Conservation (phyloP, 768 basidiomycete species). For the Suillus tomentosus region DNA sequence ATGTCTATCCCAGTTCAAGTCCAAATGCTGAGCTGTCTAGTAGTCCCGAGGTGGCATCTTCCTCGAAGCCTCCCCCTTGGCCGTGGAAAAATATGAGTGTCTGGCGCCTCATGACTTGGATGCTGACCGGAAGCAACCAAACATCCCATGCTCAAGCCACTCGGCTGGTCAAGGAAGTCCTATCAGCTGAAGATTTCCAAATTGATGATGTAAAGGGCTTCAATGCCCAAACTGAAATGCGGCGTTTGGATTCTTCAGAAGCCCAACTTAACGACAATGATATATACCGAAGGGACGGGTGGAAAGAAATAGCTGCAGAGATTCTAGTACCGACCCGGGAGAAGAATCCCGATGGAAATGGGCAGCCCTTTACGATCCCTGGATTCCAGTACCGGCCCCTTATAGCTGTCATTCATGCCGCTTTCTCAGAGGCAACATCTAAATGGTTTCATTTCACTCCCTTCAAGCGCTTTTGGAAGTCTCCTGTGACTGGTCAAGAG, state of each 20-base stretch:
- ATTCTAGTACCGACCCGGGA: conserved; percentile 16
- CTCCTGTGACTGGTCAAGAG: conserved; percentile 10
- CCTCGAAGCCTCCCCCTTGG: no score
- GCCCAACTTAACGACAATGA: background rate
- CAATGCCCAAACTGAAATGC: conserved; percentile 14
- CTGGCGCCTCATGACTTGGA: no score
- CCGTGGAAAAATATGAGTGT: no score
- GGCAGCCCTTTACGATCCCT: conserved; percentile 24
- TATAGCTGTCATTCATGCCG: conserved; percentile 14
- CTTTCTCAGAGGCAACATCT: conserved; percentile 13
- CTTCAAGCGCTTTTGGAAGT: conserved; percentile 25
- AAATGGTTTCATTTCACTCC: conserved; percentile 28
- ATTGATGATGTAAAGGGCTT: conserved; percentile 12
- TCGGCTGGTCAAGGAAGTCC: no score
- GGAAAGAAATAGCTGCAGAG: conserved; percentile 19
- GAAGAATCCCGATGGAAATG: conserved; percentile 13
- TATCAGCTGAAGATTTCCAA: no score
- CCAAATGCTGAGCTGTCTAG: no score
- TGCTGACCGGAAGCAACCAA: no score
- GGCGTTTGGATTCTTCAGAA: conserved; percentile 17
- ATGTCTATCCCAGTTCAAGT: no score
- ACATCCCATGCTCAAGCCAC: no score
- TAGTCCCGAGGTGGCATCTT: no score
- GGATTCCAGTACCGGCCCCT: conserved; percentile 31
- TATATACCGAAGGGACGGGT: conserved; percentile 6